Conservation (phyloP, 2,329 filamentous ascomycete genomes). For the Colletotrichum liaoningense region DNA sequence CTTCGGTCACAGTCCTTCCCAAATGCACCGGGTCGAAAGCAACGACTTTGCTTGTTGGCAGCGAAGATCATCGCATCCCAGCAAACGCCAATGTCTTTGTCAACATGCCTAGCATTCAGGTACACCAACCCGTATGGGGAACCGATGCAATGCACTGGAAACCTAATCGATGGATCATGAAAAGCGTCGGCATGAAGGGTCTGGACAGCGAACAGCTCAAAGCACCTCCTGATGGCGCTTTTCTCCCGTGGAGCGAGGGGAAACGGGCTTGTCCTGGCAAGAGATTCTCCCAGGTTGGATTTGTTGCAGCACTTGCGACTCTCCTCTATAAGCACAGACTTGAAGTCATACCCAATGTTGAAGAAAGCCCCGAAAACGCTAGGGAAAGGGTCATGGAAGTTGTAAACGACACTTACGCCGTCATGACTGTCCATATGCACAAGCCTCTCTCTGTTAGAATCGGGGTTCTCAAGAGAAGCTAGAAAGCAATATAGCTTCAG, state of each 20-base stretch:
- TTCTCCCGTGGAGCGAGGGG: background rate
- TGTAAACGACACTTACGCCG: background rate
- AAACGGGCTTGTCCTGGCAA: background rate
- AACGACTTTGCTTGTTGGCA: background rate
- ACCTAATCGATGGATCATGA: background rate
- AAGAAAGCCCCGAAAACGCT: background rate
- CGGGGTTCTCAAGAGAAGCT: background rate
- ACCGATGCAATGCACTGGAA: background rate
- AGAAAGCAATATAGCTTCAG: too few relatives aligned
- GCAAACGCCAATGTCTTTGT: background rate
- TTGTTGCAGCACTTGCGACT: background rate
- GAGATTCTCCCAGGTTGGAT: background rate
- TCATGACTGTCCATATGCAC: slow-evolving; percentile 1
- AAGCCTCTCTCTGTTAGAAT: background rate
- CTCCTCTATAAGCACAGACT: background rate
- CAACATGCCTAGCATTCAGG: background rate
- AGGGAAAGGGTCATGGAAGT: background rate
- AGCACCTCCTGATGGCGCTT: background rate
- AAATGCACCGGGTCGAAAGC: background rate
- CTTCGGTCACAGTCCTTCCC: background rate
- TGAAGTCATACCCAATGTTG: background rate
- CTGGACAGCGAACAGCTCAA: background rate
- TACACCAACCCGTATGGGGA: background rate
- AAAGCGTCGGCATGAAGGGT: background rate
- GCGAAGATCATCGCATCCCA: background rate